Evolutionary conservation across 306 rosid genomes (phyloP).

Genomic region (Cicer chorassanicum): DNA sequence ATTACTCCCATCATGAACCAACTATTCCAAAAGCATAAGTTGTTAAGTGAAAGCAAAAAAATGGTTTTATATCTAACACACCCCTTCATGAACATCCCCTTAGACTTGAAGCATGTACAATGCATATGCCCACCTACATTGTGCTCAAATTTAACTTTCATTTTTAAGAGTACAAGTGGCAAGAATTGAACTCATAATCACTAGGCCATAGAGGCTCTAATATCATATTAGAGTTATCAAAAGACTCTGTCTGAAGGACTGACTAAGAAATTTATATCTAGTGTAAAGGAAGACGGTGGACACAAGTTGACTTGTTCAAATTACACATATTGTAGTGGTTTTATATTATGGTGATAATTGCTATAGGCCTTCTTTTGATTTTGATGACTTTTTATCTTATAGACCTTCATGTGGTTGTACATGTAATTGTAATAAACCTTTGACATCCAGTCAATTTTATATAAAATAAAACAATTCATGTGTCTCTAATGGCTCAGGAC

Average conservation of each 20-base stretch:
- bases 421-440: no score
- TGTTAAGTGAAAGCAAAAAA: constrained; percentile 2
- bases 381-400: no score
- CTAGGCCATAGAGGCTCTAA: constrained; percentile 3
- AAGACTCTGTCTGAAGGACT: background rate
- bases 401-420: no score
- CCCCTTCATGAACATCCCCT: background rate
- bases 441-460: background rate
- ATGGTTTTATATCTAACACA: constrained; percentile 14
- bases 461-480: constrained; percentile 1
- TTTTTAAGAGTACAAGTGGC: constrained; percentile 4
- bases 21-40: constrained; percentile 4
- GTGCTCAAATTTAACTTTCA: background rate
- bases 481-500: background rate
- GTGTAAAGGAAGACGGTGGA: no score
- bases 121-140: background rate
- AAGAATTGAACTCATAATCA: background rate
- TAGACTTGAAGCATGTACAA: background rate
- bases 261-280: background rate
- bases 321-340: no score
- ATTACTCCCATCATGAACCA: constrained; percentile 6
- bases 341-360: no score
- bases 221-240: constrained; percentile 19
- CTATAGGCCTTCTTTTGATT: no score
- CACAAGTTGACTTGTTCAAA: no score